Conservation (phyloP, 192 early-diverging fungal genomes). For the Entomortierella parvispora region DNA sequence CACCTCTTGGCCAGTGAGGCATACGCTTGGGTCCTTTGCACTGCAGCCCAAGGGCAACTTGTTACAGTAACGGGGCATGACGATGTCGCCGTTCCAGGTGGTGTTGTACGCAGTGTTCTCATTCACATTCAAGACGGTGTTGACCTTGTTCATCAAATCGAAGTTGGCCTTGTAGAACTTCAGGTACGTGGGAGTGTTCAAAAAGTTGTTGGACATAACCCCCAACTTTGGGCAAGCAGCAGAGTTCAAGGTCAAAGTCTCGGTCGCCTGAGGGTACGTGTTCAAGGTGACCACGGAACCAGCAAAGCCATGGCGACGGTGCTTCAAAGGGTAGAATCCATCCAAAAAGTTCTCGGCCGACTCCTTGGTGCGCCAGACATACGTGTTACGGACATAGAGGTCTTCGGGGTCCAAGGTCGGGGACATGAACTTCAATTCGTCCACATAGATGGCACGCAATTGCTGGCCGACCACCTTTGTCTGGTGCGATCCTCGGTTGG, state of each 20-base stretch:
- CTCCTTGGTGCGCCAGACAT: conserved; percentile 68
- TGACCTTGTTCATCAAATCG: conserved; percentile 46
- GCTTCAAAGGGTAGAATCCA: conserved; percentile 55
- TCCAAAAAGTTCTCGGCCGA: conserved; percentile 61
- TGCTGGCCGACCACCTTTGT: conserved; percentile 56
- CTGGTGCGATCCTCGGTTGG: conserved; percentile 64
- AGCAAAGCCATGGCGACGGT: conserved; percentile 12
- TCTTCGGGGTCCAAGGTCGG: conserved; percentile 40
- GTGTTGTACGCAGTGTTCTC: not conserved
- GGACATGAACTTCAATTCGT: conserved; percentile 58
- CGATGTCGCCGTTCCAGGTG: not conserved
- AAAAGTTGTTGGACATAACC: not conserved
- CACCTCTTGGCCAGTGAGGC: not conserved
- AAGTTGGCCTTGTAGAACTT: conserved; percentile 50
- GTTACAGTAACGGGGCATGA: conserved; percentile 24
- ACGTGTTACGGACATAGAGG: conserved; percentile 68
- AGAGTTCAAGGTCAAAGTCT: conserved; percentile 59
- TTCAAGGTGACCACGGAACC: conserved; percentile 45
- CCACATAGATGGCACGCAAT: conserved; percentile 60
- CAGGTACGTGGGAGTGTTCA: conserved; percentile 22
- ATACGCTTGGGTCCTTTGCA: not conserved
- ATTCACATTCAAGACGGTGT: conserved; percentile 34
- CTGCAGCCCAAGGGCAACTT: conserved; percentile 11
- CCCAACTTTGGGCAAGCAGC: conserved; percentile 52
- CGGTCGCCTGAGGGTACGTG: conserved; percentile 56